Base-by-base conservation (phyloP, 2,329 filamentous ascomycete genomes). In the Reticulascus tulasneorum region DNA sequence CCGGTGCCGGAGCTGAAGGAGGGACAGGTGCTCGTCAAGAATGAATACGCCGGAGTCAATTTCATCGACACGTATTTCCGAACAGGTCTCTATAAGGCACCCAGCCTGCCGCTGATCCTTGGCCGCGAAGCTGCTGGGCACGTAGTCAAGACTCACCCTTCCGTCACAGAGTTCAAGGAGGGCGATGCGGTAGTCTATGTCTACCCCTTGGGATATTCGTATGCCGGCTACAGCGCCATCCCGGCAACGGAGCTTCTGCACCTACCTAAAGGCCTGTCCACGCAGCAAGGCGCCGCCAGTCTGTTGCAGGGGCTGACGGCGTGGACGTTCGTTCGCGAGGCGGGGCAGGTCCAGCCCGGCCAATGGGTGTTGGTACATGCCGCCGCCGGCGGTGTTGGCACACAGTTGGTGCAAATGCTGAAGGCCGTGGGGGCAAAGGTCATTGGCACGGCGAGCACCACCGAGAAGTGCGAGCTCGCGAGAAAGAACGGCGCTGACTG, bases 41-140 rank as follows among this genome's bases (percentile, higher is more conserved):
- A 94, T 61, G 77, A 82, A 46, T 85, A 77, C 56, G 72, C 84
- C 31, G 90, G 89, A 41, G 69, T 95, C 43, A 95, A 95, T 64
- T 95, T 77, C 64, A 94, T 95, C 53, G 90, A 95, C 62, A 94
- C 69, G 24, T 94, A 95, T 65, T 94, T 90, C 75, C 87, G 90
- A 57, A 79, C 75, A 10, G 90, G 90, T 9, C 76, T 94, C 33
- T 95, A 95, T 69, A 66, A 71, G 9, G 67, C 80, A 2, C 73
- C 84, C 1, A 28, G 41, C 2, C 79, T 85, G 50, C 90, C 89
- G 5, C 75, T 85, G 50, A 80, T 82, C 33, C 81, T 91, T 15
- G 89, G 90, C 44, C 82, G 84, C 51, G 90, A 96, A 67, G 86
- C 74, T 40, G 75, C 79, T 39, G 89, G 90, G 42, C 79, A 73